Percentiles rank a stretch among this genome's conserved stretches.
phyloP scores from a whole-genome alignment of 768 basidiomycete genomes.

The Lentinus brumalis region DNA sequence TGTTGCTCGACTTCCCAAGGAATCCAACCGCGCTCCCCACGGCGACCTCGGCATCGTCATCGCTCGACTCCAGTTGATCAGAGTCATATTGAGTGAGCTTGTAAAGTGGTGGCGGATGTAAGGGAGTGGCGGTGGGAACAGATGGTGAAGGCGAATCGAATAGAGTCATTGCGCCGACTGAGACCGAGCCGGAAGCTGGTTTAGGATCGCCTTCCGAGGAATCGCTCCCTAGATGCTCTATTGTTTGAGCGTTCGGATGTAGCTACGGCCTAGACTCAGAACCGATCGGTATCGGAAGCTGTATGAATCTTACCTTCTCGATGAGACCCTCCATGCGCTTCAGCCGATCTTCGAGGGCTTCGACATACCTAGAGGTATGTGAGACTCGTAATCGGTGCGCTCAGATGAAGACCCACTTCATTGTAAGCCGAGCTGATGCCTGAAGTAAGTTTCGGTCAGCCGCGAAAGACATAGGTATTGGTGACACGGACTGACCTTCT shows the following conservation, averaged over 20 bases:
- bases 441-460: conserved; percentile 1
- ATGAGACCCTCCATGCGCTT: conserved; percentile 25
- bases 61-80: conserved; percentile 17
- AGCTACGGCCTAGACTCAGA: not conserved
- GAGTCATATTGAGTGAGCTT: not conserved
- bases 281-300: too few species aligned
- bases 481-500: conserved; percentile 3
- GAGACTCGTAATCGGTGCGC: not conserved
- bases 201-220: too few species aligned
- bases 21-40: conserved; percentile 6
- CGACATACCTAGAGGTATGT: conserved; percentile 14
- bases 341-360: conserved; percentile 21
- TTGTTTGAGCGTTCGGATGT: not conserved
- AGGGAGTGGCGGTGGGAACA: not conserved
- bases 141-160: not conserved
- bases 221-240: too few species aligned
- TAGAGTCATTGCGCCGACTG: too few species aligned
- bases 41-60: conserved; percentile 14
- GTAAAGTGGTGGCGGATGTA: not conserved
- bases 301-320: conserved; percentile 11
- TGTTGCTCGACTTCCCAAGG: conserved; percentile 24
- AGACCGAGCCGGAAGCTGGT: too few species aligned
- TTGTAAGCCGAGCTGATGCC: conserved; percentile 3
- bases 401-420: not conserved
- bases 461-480: not conserved